Base-by-base conservation (phyloP, 192 early-diverging fungal genomes). In the Backusella tarrabulga region DNA sequence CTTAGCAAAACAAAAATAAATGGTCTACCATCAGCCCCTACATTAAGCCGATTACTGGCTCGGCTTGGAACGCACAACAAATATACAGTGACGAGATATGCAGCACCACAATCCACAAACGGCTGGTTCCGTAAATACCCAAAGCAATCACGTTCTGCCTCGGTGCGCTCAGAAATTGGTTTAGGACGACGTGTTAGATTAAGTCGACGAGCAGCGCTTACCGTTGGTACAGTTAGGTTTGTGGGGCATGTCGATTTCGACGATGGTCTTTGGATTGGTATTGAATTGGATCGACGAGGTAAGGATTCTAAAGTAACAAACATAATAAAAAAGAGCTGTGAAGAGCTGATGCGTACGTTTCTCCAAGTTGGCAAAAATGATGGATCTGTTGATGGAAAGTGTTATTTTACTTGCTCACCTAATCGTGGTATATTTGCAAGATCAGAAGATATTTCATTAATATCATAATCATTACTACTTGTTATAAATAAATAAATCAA, bases 191-290 rank as follows among this genome's bases (percentile, higher is more conserved):
- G 76, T n/a, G 76, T 77, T 19, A 29, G 60, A 21, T 19, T 77
- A 23, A 66, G n/a, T 19, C 69, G 76, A 8, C 32, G 76, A 34
- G 70, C 76, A 6, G 35, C 26, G 12, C 21, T 77, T 21, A 77
- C 76, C 34, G 68, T 80, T 19, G 93, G 93, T 9, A 89, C 83
- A 29, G 91, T 98, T 21, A 86, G 91, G 19, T 97, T 89, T 83
- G 83, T 89, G 11, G 97, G 96, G 0, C 50, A 77, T 19, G 96
- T 95, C 0, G 79, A 82, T 2, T 97, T 98, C 82, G 90, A 92
- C 4, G 36, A 90, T 0, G 97, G 97, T 15, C 79, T 82, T 66
- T 98, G 96, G 96, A 87, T 96, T 67, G 97, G 97, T 40, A 83
- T 98, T 1, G 97, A 96, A 79, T 85, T 97, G 3, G 92, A 94